Evolutionary conservation across 306 rosid genomes (phyloP), one percentile per base, ranked within the genome.

Genomic region (Cucurbita maxima): DNA sequence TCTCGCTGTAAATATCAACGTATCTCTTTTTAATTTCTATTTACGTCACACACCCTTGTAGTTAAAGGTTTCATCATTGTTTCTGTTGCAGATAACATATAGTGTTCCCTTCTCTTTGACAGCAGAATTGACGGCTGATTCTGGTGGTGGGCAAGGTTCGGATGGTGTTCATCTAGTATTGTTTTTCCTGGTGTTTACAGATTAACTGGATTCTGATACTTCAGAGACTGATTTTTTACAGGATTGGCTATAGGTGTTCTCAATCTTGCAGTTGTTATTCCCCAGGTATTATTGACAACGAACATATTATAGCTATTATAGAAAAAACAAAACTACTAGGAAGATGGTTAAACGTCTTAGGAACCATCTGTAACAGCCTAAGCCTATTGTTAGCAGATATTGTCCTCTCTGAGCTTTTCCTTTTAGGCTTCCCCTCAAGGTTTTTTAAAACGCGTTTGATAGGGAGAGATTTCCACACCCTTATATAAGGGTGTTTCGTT

Each of bases 221-320:
- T 45, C 45, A 72, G 48, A 58, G n/a, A 77, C 78, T 81, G 73
- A 80, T 64, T 68, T 76, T 40, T 40, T 74, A 69, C 90, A 94
- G 98, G 98, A 67, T 81, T 94, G 89, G 98, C 98, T 75, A 90
- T 89, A 11, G 97, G 99, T 82, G 99, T 94, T 84, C 80, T 94
- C 66, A 94, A 94, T 87, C 99, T 94, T 64, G 94, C 99, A 41
- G 89, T 94, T 76, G 99, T 94, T 74, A 75, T 91, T 82, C 98
- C 98, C 61, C 98, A 90, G 98, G 98, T 94, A 86, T 15, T 77
- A 86, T 15, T 77, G 10, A 22, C 58, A 15, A 40, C 10, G 41
- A 44, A 19, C 75, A 51, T 51, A 52, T 36, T 40, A 20, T 70
- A 19, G 37, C 72, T 44, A 66, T 38, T 22, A 38, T 45, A 20